phyloP scores from a whole-genome alignment of 164 flowering plant species.

The Litsea cubeba region DNA sequence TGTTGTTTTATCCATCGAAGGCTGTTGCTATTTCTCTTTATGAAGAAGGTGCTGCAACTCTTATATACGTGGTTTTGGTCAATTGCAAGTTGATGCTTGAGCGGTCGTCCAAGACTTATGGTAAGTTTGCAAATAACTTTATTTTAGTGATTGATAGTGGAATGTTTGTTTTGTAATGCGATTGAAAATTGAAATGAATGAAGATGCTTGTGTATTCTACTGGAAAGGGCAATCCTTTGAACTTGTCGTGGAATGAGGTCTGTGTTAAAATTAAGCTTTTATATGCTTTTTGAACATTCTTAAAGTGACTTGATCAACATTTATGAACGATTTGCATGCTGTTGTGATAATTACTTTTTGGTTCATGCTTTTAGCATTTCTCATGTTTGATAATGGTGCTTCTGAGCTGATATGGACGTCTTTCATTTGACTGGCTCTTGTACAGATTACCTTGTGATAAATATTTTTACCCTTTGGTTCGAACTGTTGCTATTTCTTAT shows the following conservation, averaged over 20 bases:
- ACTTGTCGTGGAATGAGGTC: too few species aligned
- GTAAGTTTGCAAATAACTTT: conserved; percentile 25
- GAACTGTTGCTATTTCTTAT: neutral
- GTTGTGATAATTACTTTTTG: neutral
- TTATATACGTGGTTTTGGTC: conserved; percentile 66
- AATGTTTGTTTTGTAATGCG: neutral
- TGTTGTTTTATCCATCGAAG: conserved; percentile 33
- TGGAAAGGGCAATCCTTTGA: too few species aligned
- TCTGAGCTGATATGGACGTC: neutral
- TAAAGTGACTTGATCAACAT: neutral
- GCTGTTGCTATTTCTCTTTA: conserved; percentile 80
- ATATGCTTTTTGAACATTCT: neutral
- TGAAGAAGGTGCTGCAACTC: conserved; percentile 83
- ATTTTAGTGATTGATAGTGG: neutral
- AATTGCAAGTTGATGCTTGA: conserved; percentile 89
- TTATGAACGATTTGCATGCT: too few species aligned
- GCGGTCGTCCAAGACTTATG: conserved; percentile 83
- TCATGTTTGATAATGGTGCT: neutral
- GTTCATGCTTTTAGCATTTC: neutral
- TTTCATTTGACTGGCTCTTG: conserved; percentile 13
- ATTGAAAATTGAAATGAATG: too few species aligned
- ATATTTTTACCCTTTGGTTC: neutral
- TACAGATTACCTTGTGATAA: neutral
- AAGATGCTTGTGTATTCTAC: too few species aligned
- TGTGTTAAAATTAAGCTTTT: neutral